Evolutionary conservation across 345 rosid species (phyloP), one percentile per base, ranked within the genome.

Genomic region (Bruguiera sexangula): DNA sequence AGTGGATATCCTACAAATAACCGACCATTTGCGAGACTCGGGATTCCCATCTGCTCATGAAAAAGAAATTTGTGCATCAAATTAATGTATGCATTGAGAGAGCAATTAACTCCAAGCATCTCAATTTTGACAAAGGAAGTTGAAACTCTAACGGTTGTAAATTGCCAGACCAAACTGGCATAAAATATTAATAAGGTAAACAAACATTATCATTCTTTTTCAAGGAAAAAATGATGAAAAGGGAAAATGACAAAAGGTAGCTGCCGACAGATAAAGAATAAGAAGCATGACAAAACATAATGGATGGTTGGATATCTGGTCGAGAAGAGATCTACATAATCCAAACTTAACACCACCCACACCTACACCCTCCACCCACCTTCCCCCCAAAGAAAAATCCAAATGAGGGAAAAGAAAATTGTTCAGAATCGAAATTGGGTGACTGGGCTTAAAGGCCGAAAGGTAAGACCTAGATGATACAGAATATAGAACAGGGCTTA

Each of bases 21-120:
- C 69, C 31, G 65, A 70, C 97, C 96, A 89, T 73, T 80, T 84
- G 57, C 68, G 81, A 39, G 83, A 79, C 65, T 86, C 95, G 4
- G 68, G 80, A 62, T 71, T 83, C 59, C 86, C 87, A 79, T 85
- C 97, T 89, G 83, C 66, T 30, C 73, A 76, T 53, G 26, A 54
- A 43, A 62, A 66, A 75, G 66, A 66, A 46, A 18, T 24, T 29
- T 21, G 48, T 54, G 0, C 29, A 55, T 26, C 60, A 55, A 55
- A 43, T 43, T 43, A 55, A 22, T 21, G 31, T 6, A 43, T 11
- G 52, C 30, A 21, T 0, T 48, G 51, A 22, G 11, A 18, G 2
- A 53, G 13, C 39, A 54, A 2, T 70, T 63, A 21, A 32, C 36
- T 24, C 37, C 20, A 27, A 54, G 13, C 59, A 22, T 36, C 48